Evolutionary conservation across 2,329 filamentous ascomycete genomes (phyloP).

Genomic region (Pseudogymnoascus verrucosus): DNA sequence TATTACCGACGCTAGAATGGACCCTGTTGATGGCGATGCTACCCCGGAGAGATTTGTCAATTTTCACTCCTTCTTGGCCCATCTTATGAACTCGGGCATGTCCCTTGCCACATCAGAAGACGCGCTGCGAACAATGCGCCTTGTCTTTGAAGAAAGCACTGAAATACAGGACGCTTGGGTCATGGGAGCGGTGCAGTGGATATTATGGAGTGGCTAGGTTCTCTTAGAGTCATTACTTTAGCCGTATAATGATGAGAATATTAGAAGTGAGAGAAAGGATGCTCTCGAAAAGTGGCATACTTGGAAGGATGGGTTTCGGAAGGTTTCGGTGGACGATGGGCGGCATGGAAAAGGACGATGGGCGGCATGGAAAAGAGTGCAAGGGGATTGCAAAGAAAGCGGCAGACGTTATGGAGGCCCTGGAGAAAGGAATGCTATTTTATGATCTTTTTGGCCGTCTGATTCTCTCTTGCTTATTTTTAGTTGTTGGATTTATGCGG

Average conservation of each 20-base stretch:
- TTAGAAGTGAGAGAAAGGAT: background rate
- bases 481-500: background rate
- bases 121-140: background rate
- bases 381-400: background rate
- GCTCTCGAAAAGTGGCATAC: background rate
- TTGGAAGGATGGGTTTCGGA: background rate
- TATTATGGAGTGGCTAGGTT: background rate
- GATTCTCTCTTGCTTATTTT: background rate
- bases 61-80: background rate
- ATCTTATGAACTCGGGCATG: background rate
- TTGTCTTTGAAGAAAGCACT: background rate
- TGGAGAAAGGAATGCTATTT: background rate
- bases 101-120: background rate
- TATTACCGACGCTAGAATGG: background rate
- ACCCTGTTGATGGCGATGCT: background rate
- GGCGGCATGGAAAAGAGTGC: background rate
- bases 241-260: background rate
- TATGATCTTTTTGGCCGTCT: background rate
- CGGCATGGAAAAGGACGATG: background rate
- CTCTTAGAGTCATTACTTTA: background rate
- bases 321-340: background rate
- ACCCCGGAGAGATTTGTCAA: background rate
- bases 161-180: background rate
- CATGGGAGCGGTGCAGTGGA: background rate
- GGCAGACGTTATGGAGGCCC: background rate